Evolutionary conservation across 768 basidiomycete genomes (phyloP).

Genomic region (Hericium rajendrae): DNA sequence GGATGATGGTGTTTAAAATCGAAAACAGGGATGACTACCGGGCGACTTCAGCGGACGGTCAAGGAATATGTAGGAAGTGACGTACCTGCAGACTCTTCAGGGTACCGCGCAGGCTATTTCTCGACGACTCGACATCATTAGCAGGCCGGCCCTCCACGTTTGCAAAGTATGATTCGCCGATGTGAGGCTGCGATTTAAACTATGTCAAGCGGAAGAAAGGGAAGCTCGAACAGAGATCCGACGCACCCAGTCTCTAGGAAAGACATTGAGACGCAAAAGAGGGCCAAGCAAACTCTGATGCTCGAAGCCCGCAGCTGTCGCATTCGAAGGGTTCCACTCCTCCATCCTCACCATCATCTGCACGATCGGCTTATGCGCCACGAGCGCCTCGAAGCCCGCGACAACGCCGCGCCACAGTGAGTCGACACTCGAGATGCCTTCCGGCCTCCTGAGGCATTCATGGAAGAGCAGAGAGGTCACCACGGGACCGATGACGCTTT

Average conservation of each 20-base stretch:
- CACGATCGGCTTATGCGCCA: conserved; percentile 77
- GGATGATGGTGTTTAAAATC: conserved; percentile 81
- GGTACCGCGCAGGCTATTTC: conserved; percentile 78
- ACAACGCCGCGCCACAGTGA: conserved; percentile 81
- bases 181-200: conserved; percentile 44
- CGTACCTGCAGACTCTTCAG: conserved; percentile 76
- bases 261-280: conserved; percentile 73
- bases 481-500: conserved; percentile 70
- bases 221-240: conserved; percentile 1
- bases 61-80: background rate
- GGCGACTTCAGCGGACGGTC: conserved; percentile 12
- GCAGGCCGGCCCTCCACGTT: conserved; percentile 69
- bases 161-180: conserved; percentile 76
- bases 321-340: conserved; percentile 59
- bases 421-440: conserved; percentile 65
- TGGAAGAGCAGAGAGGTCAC: conserved; percentile 55
- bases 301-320: conserved; percentile 56
- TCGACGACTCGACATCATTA: conserved; percentile 73
- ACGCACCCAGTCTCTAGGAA: conserved; percentile 82
- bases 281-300: conserved; percentile 69
- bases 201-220: conserved; percentile 2
- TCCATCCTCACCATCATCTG: conserved; percentile 66
- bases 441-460: conserved; percentile 49
- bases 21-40: conserved; percentile 65
- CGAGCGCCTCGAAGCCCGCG: conserved; percentile 70